Evolutionary conservation across 208 protist species (phyloP).

Genomic region (Tetramitus jugosus): DNA sequence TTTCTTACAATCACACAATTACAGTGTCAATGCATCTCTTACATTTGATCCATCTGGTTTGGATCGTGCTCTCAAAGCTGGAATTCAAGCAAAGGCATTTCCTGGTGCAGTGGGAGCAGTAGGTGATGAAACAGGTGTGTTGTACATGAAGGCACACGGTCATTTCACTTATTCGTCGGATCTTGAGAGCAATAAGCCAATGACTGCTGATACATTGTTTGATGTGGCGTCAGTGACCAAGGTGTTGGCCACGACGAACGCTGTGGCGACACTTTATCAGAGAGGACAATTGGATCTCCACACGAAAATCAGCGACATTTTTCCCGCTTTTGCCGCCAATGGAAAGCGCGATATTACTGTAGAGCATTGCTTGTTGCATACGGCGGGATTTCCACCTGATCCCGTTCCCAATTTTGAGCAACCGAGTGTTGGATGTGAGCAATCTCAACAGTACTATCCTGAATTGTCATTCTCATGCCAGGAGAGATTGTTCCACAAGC

Average conservation of each 20-base stretch:
- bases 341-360: conserved; percentile 11
- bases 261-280: conserved; percentile 49
- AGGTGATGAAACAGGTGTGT: background rate
- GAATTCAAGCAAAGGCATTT: background rate
- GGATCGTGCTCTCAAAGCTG: background rate
- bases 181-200: too few relatives aligned
- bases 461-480: conserved; percentile 42
- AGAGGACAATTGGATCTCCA: conserved; percentile 42
- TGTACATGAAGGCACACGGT: background rate
- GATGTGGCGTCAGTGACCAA: conserved; percentile 48
- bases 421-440: too few relatives aligned
- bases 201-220: conserved; percentile 37
- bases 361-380: too few relatives aligned
- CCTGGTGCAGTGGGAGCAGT: background rate
- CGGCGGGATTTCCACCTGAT: too few relatives aligned
- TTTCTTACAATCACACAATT: background rate
- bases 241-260: conserved; percentile 40
- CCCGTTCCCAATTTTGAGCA: too few relatives aligned
- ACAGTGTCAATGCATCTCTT: background rate
- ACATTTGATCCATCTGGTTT: background rate
- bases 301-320: conserved; percentile 24
- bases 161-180: background rate
- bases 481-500: conserved; percentile 33
- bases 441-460: conserved; percentile 33
- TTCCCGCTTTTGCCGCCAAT: background rate